These are phyloP conservation scores for Flaveria brownii DNA, from an alignment of 129 eudicot genomes.

Conservation along the genomic window DNA sequence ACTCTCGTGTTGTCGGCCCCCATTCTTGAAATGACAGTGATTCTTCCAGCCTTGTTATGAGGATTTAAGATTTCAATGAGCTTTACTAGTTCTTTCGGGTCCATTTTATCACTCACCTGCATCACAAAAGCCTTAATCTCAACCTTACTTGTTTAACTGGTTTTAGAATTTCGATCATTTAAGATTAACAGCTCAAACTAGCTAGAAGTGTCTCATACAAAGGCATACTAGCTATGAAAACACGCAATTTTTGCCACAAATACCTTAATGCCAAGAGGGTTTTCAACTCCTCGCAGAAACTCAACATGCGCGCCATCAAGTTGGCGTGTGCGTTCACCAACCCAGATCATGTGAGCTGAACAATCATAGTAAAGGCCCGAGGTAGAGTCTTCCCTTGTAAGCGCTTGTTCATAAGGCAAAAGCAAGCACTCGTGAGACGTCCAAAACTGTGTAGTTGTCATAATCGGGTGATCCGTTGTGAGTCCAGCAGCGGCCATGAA, in stretches of 20 bases:
- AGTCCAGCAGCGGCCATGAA: constrained; percentile 94
- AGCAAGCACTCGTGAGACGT: constrained; percentile 91
- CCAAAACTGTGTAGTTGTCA: constrained; percentile 88
- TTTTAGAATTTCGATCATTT: not conserved
- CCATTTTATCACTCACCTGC: constrained; percentile 92
- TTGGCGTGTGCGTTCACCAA: constrained; percentile 88
- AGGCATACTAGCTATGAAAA: not conserved
- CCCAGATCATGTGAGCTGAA: constrained; percentile 96
- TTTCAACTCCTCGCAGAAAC: constrained; percentile 74
- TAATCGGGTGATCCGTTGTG: constrained; percentile 66
- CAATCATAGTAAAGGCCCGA: constrained; percentile 83
- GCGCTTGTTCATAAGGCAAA: constrained; percentile 90
- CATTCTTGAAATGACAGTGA: constrained; percentile 75
- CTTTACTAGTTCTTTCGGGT: constrained; percentile 68
- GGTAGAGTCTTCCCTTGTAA: constrained; percentile 84
- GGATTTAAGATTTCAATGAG: constrained; percentile 87
- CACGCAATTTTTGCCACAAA: not conserved
- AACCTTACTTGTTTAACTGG: not conserved
- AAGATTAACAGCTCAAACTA: not conserved
- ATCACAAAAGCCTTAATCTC: constrained; percentile 20
- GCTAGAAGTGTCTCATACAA: not conserved
- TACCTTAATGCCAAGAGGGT: constrained; percentile 91
- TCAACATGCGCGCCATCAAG: constrained; percentile 93
- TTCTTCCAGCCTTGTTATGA: constrained; percentile 78
- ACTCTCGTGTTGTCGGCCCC: constrained; percentile 91